Evolutionary conservation across 164 flowering plant species (phyloP), one percentile per base, ranked within the genome.

Genomic region (Nelumbo lutea): DNA sequence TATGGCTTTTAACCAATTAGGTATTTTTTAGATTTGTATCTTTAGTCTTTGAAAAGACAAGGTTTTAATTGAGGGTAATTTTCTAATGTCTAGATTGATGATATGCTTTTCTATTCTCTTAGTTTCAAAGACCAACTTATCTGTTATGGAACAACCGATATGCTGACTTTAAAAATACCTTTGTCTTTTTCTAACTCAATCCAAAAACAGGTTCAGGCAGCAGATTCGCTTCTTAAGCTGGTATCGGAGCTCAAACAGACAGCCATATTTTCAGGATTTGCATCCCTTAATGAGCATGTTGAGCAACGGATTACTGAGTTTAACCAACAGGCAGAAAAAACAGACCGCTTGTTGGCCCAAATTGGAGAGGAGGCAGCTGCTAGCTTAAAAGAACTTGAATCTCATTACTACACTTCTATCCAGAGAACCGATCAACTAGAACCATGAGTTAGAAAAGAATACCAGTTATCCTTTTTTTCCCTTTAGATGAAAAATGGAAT

Each of bases 241-340:
- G 98, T 96, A 61, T 96, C 98, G 0, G 99, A 96, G 77, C 78
- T 96, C 70, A 90, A 93, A 83, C 99, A 93, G 67, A 96, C 99
- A 1, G 98, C 99, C 61, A 84, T 93, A 51, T 96, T 96, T 79
- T 89, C 97, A 3, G 95, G 97, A 45, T 86, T 93, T 77, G 98
- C 97, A 42, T 89, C 96, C 44, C 87, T 93, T 9, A 91, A 87
- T 70, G 97, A 96, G 80, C 96, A 91, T 67, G 99, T 93, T 2
- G 93, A 96, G 64, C 90, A 86, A 70, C 83, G 97, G 66, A 86
- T 68, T 1, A 66, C 62, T 1, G 96, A 85, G 75, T 82, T 96
- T 67, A 77, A 84, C 68, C 86, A 80, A 43, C 87, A 76, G 64
- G 87, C 87, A 4, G 95, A 90, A 52, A 85, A 81, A 70, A 85